Evolutionary conservation across 2,329 filamentous ascomycete genomes (phyloP), one percentile per base, ranked within the genome.

Genomic region (Alternaria consortialis): DNA sequence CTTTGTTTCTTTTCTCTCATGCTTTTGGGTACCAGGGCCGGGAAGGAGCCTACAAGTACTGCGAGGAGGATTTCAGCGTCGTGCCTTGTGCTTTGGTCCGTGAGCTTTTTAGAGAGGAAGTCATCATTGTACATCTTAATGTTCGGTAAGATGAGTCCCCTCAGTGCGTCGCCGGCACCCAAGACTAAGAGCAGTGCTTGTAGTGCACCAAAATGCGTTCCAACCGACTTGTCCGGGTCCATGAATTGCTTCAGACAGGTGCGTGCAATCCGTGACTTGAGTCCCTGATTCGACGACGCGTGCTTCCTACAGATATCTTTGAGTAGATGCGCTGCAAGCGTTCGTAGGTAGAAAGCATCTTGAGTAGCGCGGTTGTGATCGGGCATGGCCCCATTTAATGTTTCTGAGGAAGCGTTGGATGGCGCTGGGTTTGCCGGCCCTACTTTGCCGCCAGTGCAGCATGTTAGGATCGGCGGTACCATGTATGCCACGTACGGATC

Each of bases 221-320:
- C 88, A 0, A 93, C 87, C 0, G 93, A 89, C 74, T 94, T 93
- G 43, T 89, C 88, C 0, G 93, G 92, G 72, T 97, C 94, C 31
- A 99, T 86, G 78, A 97, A 94, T 72, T 91, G 89, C 80, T 97
- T 97, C 34, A 98, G 86, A 73, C 93, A 97, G 0, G 94, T 95
- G n/a, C 95, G 87, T 4, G 93, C 94, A 31, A 99, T 89, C 65
- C 96, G 92, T 2, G 94, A 90, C 58, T 93, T 92, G 27, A 98
- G 87, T 13, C 93, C 90, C 43, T 91, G 89, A 59, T 94, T 97
- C 5, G 89, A 90, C 27, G 89, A 86, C 6, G 90, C 89, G 80
- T 96, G 97, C 73, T 94, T 94, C 64, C 86, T 86, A 4, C 91
- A 90, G 39, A 99, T 91, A 36, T 88, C 87, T 32, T 89, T 90